Evolutionary conservation across 495 filamentous ascomycete species (phyloP).

Genomic region (Lichenothelia convexa): DNA sequence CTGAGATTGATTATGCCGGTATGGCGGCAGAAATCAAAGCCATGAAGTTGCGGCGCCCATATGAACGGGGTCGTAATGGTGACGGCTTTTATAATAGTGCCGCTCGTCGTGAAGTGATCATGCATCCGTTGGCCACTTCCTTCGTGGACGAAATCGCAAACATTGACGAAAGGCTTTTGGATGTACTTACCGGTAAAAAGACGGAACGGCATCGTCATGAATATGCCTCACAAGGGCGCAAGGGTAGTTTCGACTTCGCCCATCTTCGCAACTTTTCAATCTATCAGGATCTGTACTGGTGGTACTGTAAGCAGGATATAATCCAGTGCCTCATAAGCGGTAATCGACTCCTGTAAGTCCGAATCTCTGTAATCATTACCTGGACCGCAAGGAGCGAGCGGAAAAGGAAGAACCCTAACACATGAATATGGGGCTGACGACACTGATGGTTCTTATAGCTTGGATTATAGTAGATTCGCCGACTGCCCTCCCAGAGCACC

Average conservation of each 20-base stretch:
- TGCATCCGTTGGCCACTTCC: neutral
- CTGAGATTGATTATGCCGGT: slow-evolving; percentile 59
- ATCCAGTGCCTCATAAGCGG: slow-evolving; percentile 84
- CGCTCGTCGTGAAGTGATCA: neutral
- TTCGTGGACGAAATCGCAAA: slow-evolving; percentile 8
- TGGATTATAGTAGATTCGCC: slow-evolving; percentile 62
- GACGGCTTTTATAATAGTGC: neutral
- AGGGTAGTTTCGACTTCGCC: slow-evolving; percentile 12
- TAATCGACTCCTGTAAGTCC: slow-evolving; percentile 58
- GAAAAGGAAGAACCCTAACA: slow-evolving; percentile 2
- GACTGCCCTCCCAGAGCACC: slow-evolving; percentile 71
- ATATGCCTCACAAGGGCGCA: neutral
- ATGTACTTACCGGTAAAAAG: slow-evolving; percentile 15
- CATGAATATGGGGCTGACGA: too few relatives aligned
- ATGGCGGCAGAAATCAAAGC: slow-evolving; percentile 54
- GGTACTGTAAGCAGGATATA: slow-evolving; percentile 84
- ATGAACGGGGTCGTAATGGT: too few relatives aligned
- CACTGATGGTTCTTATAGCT: slow-evolving; percentile 27
- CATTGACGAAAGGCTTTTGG: slow-evolving; percentile 19
- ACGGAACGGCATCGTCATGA: slow-evolving; percentile 3
- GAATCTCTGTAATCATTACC: neutral
- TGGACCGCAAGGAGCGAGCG: neutral
- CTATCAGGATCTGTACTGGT: slow-evolving; percentile 85
- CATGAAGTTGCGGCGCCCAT: slow-evolving; percentile 25
- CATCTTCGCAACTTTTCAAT: slow-evolving; percentile 46